Percentiles rank a stretch among this genome's conserved stretches.
Evolutionary conservation across 23 red algal species (phyloP).

Genomic region (Agarophyton chilense): DNA sequence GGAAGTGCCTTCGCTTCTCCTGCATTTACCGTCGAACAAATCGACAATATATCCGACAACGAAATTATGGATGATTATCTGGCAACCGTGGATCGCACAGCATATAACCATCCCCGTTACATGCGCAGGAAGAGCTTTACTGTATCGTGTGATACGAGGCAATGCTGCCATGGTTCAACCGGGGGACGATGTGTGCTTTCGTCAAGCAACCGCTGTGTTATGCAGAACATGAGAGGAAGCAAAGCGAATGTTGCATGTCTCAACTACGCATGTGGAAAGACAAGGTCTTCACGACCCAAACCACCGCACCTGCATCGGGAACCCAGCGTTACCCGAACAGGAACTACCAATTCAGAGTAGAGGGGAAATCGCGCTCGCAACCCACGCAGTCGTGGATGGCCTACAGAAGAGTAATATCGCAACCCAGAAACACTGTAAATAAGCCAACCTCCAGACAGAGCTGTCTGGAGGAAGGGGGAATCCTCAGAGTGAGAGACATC

Average conservation of each 20-base stretch:
- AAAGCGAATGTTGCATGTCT: background rate
- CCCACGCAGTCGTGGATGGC: too few species aligned
- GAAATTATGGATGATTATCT: background rate
- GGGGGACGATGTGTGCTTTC: constrained; percentile 12
- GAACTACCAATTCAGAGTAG: too few species aligned
- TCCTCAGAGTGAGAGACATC: too few species aligned
- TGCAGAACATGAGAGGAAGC: constrained; percentile 26
- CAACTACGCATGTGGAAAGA: too few species aligned
- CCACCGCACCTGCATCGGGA: too few species aligned
- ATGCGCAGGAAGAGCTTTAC: background rate
- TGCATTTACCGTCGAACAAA: background rate
- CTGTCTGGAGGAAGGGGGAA: too few species aligned
- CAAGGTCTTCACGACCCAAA: too few species aligned
- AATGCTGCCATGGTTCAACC: background rate
- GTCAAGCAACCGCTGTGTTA: background rate
- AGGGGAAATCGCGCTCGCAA: too few species aligned
- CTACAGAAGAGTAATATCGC: too few species aligned
- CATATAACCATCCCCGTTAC: constrained; percentile 8
- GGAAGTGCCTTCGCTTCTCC: constrained; percentile 4
- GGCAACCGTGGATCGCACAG: background rate
- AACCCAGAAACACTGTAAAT: too few species aligned
- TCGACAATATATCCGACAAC: background rate
- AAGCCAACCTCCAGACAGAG: too few species aligned
- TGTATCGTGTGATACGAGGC: background rate
- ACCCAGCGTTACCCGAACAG: too few species aligned